Percentiles rank a stretch among this genome's conserved stretches.
Conservation (phyloP, 176 grass and related monocot genomes). For the Rhynchospora breviuscula region DNA sequence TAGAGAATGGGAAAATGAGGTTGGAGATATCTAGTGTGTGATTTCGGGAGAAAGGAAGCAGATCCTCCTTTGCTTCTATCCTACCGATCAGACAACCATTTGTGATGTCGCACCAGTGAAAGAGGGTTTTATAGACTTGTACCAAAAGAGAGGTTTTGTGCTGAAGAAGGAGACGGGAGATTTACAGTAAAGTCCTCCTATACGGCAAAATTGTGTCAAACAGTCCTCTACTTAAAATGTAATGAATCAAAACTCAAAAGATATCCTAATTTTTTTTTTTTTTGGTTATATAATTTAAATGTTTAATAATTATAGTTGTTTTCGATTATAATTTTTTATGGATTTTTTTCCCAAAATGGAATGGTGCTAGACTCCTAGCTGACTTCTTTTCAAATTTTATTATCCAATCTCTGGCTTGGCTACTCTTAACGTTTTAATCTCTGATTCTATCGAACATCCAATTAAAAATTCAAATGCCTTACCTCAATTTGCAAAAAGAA, state of each 20-base stretch:
- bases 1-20: constrained; percentile 21
- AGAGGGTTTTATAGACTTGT: neutral
- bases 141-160: constrained; percentile 5
- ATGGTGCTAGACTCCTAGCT: too few species aligned
- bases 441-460: too few species aligned
- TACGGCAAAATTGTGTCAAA: neutral
- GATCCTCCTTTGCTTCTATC: neutral
- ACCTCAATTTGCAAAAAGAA: too few species aligned
- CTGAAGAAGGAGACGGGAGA: neutral
- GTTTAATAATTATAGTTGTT: too few species aligned
- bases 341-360: too few species aligned
- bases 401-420: too few species aligned
- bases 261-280: too few species aligned
- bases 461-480: too few species aligned
- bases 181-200: neutral
- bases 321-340: too few species aligned
- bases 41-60: neutral
- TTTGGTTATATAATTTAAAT: too few species aligned
- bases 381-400: too few species aligned
- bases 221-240: neutral
- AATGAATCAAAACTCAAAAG: neutral
- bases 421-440: too few species aligned
- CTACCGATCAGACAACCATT: neutral
- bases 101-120: neutral
- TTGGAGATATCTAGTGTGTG: constrained; percentile 29